Evolutionary conservation across 768 basidiomycete genomes (phyloP).

Genomic region (Boletus sp.): DNA sequence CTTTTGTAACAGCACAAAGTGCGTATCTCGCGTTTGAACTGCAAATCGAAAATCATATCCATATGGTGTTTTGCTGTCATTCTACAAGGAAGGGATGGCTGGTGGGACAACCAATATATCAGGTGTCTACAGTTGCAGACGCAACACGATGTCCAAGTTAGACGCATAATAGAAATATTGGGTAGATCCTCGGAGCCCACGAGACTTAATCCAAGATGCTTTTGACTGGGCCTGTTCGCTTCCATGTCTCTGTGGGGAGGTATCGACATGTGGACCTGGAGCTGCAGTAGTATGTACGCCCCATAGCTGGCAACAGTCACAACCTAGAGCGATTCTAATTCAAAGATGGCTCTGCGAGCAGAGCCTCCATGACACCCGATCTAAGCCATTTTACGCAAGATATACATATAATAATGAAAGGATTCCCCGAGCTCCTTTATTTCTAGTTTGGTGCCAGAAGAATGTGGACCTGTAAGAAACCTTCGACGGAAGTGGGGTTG

Average conservation of each 20-base stretch:
- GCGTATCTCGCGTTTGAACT: slow-evolving; percentile 6
- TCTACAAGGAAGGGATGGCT: slow-evolving; percentile 36
- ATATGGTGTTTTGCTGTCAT: slow-evolving; percentile 27
- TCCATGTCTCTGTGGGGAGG: slow-evolving; percentile 14
- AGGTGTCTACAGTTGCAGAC: slow-evolving; percentile 29
- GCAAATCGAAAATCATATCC: neutral
- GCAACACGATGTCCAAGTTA: slow-evolving; percentile 20
- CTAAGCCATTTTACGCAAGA: slow-evolving; percentile 42
- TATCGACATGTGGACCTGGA: slow-evolving; percentile 18
- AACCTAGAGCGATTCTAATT: neutral
- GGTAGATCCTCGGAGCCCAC: slow-evolving; percentile 2
- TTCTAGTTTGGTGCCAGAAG: slow-evolving; percentile 56
- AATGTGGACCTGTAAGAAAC: slow-evolving; percentile 46
- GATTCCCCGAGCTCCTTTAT: slow-evolving; percentile 70
- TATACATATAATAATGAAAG: slow-evolving; percentile 83
- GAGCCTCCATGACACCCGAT: neutral
- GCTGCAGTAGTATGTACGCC: neutral
- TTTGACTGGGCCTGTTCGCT: slow-evolving; percentile 13
- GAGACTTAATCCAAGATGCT: slow-evolving; percentile 4
- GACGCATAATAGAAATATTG: slow-evolving; percentile 25
- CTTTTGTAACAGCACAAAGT: slow-evolving; percentile 34
- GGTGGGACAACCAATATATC: slow-evolving; percentile 34
- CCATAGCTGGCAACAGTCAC: neutral
- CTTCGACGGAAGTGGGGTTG: slow-evolving; percentile 84
- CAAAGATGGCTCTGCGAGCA: neutral